Conservation (phyloP, 2,329 filamentous ascomycete genomes). For the Fusarium mundagurra region DNA sequence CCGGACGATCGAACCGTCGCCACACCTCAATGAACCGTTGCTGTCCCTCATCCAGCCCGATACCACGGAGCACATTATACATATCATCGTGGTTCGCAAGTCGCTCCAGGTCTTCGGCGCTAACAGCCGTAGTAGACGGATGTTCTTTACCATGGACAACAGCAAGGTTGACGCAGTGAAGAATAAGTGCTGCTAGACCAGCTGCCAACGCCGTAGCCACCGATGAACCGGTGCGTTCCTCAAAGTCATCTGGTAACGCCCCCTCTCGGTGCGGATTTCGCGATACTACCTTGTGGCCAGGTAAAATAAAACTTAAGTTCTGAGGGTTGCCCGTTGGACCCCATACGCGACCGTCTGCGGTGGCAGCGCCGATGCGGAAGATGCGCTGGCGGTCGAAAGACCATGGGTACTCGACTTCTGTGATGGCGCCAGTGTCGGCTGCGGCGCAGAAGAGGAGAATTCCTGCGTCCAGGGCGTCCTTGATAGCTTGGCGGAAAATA, state of each 20-base stretch:
- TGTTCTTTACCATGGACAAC: background rate
- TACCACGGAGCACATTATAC: background rate
- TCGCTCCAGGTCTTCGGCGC: background rate
- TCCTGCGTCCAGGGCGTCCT: background rate
- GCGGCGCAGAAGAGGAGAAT: constrained; percentile 4
- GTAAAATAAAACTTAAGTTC: constrained; percentile 1
- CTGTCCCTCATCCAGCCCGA: background rate
- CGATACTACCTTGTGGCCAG: background rate
- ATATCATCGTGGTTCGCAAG: background rate
- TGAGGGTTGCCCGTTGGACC: background rate
- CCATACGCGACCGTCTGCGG: constrained; percentile 7
- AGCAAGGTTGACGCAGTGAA: background rate
- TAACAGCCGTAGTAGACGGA: background rate
- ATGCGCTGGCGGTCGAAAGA: background rate
- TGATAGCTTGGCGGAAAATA: background rate
- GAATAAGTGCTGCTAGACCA: constrained; percentile 43
- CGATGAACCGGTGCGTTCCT: constrained; percentile 30
- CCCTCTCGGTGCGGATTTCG: background rate
- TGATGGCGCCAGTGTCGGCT: background rate
- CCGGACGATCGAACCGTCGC: background rate
- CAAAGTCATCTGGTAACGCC: background rate
- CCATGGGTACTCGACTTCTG: constrained; percentile 1
- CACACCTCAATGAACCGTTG: background rate
- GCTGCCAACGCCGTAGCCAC: constrained; percentile 44
- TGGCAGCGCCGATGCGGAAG: constrained; percentile 18